Conservation (phyloP, 306 rosid genomes). For the Cyclanthera cordifolia region DNA sequence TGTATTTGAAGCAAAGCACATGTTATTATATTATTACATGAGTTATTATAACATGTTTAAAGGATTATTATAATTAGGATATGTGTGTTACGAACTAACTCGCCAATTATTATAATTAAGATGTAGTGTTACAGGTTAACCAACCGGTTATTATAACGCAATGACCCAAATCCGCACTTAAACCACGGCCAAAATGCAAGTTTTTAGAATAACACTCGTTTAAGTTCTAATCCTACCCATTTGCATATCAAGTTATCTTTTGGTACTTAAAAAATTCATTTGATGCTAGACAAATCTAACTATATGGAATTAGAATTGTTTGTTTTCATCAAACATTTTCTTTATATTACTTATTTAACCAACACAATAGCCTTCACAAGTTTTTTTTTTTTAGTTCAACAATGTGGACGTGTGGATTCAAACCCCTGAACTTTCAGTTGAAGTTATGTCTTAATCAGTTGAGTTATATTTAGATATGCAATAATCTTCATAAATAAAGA, state of each 20-base stretch:
- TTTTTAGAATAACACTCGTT: background rate
- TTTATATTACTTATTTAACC: too few species aligned
- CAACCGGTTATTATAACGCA: too few species aligned
- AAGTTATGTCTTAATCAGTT: background rate
- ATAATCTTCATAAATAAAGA: background rate
- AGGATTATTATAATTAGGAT: too few species aligned
- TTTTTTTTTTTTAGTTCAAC: background rate
- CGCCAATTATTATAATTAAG: too few species aligned
- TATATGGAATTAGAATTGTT: background rate
- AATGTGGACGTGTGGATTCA: background rate
- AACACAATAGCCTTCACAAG: too few species aligned
- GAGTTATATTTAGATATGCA: background rate
- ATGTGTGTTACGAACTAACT: too few species aligned
- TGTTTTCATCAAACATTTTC: too few species aligned
- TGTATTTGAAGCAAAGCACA: too few species aligned
- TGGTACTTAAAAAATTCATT: background rate
- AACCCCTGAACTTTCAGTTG: background rate
- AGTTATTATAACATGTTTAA: too few species aligned
- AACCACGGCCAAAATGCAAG: too few species aligned
- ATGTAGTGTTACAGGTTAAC: too few species aligned
- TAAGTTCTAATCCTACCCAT: background rate
- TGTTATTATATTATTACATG: too few species aligned
- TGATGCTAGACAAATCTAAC: background rate
- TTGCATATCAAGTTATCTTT: background rate
- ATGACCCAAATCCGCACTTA: background rate